These are phyloP conservation scores for Diaporthe eres DNA, from an alignment of 2,329 filamentous ascomycete genomes.

Conservation along the genomic window DNA sequence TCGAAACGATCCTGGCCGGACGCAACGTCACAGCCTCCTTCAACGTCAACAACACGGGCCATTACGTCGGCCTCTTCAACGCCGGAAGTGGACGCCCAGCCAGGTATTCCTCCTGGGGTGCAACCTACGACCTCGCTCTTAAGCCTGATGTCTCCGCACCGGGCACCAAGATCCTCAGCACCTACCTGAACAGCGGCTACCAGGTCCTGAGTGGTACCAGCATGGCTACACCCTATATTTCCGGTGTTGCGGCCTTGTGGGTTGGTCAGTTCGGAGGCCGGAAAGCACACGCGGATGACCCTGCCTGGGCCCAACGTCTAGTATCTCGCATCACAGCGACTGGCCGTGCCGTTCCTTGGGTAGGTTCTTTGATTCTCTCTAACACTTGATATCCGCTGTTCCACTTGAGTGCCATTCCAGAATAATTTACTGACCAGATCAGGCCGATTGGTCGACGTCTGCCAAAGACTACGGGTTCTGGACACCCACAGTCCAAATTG, in stretches of 20 bases:
- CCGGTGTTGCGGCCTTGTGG: slow-evolving; percentile 54
- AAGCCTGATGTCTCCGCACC: slow-evolving; percentile 56
- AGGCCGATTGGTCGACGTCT: slow-evolving; percentile 12
- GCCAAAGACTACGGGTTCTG: slow-evolving; percentile 39
- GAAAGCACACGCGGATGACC: slow-evolving; percentile 28
- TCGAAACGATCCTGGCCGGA: slow-evolving; percentile 41
- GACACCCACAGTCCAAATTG: slow-evolving; percentile 60
- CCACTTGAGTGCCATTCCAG: neutral
- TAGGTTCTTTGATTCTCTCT: neutral
- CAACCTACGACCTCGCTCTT: slow-evolving; percentile 55
- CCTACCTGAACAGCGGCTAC: slow-evolving; percentile 53
- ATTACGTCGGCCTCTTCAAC: slow-evolving; percentile 44
- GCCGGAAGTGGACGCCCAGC: slow-evolving; percentile 50
- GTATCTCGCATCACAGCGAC: slow-evolving; percentile 6
- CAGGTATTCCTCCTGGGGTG: slow-evolving; percentile 56
- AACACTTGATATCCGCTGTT: neutral
- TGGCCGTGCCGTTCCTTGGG: slow-evolving; percentile 17
- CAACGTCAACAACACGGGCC: slow-evolving; percentile 35
- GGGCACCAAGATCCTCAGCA: slow-evolving; percentile 59
- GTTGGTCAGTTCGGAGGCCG: slow-evolving; percentile 42
- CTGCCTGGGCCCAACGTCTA: slow-evolving; percentile 20
- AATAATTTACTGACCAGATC: neutral
- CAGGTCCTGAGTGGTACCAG: slow-evolving; percentile 61
- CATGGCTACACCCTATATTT: slow-evolving; percentile 61
- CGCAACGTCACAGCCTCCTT: slow-evolving; percentile 44